Evolutionary conservation across 2,329 filamentous ascomycete genomes (phyloP).

Genomic region (Onygena corvina): DNA sequence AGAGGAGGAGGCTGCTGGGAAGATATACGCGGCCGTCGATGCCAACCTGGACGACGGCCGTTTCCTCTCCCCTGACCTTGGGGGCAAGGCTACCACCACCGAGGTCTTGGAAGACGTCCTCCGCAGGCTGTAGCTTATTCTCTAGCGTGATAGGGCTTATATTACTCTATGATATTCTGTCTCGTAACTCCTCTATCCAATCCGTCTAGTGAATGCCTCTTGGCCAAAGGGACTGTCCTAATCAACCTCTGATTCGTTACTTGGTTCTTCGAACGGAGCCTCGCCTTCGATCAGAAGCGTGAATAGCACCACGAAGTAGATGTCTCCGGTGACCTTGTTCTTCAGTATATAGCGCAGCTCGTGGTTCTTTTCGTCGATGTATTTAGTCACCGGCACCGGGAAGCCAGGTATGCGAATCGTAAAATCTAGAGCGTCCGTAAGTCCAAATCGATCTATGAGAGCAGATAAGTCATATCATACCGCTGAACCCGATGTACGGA

Average conservation of each 20-base stretch:
- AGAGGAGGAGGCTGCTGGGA: constrained; percentile 72
- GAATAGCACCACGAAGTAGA: constrained; percentile 73
- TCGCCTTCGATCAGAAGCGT: constrained; percentile 47
- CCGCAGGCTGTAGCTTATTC: constrained; percentile 24
- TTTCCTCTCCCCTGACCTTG: constrained; percentile 77
- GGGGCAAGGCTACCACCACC: constrained; percentile 71
- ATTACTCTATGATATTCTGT: too few species aligned
- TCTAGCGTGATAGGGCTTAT: not conserved
- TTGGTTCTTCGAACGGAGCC: constrained; percentile 13
- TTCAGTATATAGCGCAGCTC: constrained; percentile 84
- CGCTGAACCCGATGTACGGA: constrained; percentile 78
- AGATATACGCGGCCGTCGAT: constrained; percentile 86
- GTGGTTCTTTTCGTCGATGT: constrained; percentile 58
- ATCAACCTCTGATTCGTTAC: constrained; percentile 18
- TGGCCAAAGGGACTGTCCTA: constrained; percentile 10
- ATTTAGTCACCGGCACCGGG: constrained; percentile 26
- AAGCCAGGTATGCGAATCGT: constrained; percentile 30
- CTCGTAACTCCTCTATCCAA: not conserved
- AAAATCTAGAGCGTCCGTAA: constrained; percentile 27
- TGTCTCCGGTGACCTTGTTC: constrained; percentile 58
- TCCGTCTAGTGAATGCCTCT: not conserved
- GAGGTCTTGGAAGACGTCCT: constrained; percentile 82
- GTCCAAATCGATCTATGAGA: not conserved
- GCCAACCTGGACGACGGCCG: constrained; percentile 73
- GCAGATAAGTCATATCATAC: constrained; percentile 26